Evolutionary conservation across 331 rosid genomes (phyloP), one percentile per base, ranked within the genome.

Genomic region (Telfairia occidentalis): DNA sequence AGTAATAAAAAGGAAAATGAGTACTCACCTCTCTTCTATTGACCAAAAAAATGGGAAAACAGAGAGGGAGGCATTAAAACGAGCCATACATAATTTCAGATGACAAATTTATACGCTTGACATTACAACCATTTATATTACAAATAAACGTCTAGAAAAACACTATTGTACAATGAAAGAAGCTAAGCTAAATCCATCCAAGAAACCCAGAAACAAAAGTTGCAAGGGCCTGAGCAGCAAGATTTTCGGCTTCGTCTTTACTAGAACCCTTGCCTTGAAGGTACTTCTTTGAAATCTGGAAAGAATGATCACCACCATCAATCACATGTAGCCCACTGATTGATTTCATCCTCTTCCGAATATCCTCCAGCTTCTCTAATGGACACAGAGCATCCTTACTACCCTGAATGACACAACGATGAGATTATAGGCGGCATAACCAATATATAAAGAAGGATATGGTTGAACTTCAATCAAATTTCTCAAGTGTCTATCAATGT

Each of bases 281-380:
- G 83, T 89, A 90, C 85, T 87, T 90, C 89, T 89, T 93, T 19
- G 81, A 90, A 66, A 93, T 83, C 89, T 89, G 92, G 86, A 93
- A 90, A 37, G 97, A 93, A 83, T 93, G 97, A 43, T 89, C 98
- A 54, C 97, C 98, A 46, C 98, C 97, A 83, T 89, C 85, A 45
- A 93, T 74, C 75, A 91, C 88, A 80, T 89, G 87, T 81, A 93
- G 83, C 66, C 85, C 89, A 9, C 67, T 89, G 37, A 75, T 71
- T n/a, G 83, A 82, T 79, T 84, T 84, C 90, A 90, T 89, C 87
- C 87, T 90, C 85, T 88, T 78, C 73, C 85, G 78, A 45, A 94
- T 84, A 60, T 86, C 80, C 81, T 89, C 97, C 72, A 90, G 87
- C 81, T 86, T 86, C 58, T 90, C 89, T 42, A 90, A 79, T 12